These are phyloP conservation scores for Vaucheria bursata DNA, from an alignment of 352 stramenopile species.

Conservation along the genomic window DNA sequence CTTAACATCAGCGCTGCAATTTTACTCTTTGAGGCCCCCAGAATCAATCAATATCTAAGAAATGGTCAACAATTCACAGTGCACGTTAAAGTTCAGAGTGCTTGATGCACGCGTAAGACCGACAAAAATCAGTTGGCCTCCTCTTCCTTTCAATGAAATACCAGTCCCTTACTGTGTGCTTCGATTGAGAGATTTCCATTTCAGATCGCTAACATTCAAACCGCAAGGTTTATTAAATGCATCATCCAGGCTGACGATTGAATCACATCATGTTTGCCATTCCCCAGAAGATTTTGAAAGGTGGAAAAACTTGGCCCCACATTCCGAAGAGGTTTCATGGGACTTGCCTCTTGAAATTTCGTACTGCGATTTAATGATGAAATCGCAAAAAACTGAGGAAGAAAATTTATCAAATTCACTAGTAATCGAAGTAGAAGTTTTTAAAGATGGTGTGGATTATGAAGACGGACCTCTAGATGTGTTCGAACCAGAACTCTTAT, in stretches of 20 bases:
- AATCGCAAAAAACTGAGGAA: neutral
- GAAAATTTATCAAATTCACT: neutral
- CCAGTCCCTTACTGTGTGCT: slow-evolving; percentile 15
- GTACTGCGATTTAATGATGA: neutral
- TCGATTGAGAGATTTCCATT: slow-evolving; percentile 10
- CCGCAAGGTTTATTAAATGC: slow-evolving; percentile 3
- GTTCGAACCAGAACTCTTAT: neutral
- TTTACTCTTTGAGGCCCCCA: no score
- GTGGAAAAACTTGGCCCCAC: neutral
- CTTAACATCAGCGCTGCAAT: no score
- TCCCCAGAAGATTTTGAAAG: neutral
- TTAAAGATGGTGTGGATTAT: neutral
- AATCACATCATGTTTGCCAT: neutral
- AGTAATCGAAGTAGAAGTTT: neutral
- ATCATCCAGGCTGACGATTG: neutral
- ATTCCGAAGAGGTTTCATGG: slow-evolving; percentile 10
- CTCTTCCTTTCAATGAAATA: neutral
- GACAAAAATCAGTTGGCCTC: neutral
- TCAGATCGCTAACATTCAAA: slow-evolving; percentile 10
- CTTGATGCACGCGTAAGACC: neutral
- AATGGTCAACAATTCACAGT: no score
- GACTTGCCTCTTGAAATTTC: neutral
- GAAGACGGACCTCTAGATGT: neutral
- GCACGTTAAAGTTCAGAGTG: neutral
- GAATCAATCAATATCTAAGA: no score